Percentiles rank a stretch among this genome's conserved stretches.
These are phyloP conservation scores for Aspergillus pseudoglaucus DNA, from an alignment of 2,329 filamentous ascomycete genomes.

Conservation along the genomic window DNA sequence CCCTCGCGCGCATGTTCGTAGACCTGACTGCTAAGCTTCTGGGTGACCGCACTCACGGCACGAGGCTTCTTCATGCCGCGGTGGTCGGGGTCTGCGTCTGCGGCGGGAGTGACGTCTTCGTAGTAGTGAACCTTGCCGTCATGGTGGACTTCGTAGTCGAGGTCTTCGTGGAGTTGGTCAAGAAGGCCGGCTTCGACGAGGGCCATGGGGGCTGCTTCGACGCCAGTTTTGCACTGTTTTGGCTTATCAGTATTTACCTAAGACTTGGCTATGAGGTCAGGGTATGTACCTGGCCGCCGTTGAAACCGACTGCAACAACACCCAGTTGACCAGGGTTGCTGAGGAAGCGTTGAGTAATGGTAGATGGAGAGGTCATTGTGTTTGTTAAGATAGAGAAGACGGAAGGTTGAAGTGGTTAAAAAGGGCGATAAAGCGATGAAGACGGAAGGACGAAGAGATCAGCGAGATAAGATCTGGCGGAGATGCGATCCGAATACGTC, in stretches of 20 bases:
- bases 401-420: background rate
- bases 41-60: constrained; percentile 77
- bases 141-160: constrained; percentile 82
- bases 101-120: constrained; percentile 60
- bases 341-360: constrained; percentile 68
- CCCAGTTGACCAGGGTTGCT: constrained; percentile 72
- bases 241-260: constrained; percentile 1
- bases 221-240: constrained; percentile 73
- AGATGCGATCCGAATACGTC: constrained; percentile 1
- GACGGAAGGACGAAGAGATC: background rate
- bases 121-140: constrained; percentile 79
- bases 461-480: constrained; percentile 6
- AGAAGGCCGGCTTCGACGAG: constrained; percentile 86
- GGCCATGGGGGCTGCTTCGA: constrained; percentile 82
- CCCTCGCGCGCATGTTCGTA: constrained; percentile 79
- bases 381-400: background rate
- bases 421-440: constrained; percentile 2
- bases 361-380: constrained; percentile 51
- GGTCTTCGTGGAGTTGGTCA: constrained; percentile 71
- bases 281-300: constrained; percentile 75
- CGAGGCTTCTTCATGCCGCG: constrained; percentile 92
- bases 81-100: constrained; percentile 61
- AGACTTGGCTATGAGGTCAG: constrained; percentile 1
- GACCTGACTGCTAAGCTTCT: constrained; percentile 72
- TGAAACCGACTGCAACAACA: constrained; percentile 92